Base-by-base conservation (phyloP, 2,329 filamentous ascomycete genomes). In the Ophiocordyceps camponoti-leonardi region DNA sequence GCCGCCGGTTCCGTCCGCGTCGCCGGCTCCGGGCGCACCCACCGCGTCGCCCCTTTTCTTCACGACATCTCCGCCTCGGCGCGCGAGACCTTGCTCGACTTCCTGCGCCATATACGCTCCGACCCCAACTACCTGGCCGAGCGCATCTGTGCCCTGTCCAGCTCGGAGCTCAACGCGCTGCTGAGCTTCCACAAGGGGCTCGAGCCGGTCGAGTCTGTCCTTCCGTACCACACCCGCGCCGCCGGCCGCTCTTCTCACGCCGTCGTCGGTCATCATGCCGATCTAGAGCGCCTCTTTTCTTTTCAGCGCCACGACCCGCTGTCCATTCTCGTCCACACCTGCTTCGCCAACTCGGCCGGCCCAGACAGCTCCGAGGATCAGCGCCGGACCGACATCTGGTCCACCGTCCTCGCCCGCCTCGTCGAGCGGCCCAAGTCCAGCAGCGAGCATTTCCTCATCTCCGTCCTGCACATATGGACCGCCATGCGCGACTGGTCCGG, bases 251-350 rank as follows among this genome's bases (percentile, higher is more conserved):
- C 67, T 55, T 60, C 67, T 55, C 62, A 67, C 58, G 57, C 60
- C 57, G 60, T 66, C 58, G 35, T 16, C 54, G 61, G 50, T 66
- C 68, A 73, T 50, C 79, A 56, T 44, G 55, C 71, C 51, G 79
- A 85, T 49, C 81, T 94, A 55, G 86, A 94, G 61, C 80, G 85
- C 56, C 76, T 92, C 50, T 69, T 93, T 54, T 88, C 85, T 44
- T 93, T 95, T 59, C 86, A 94, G 63, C 75, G 88, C 55, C 84
- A 88, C 57, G 86, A 94, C 60, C 82, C 87, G 11, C 69, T 95
- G 44, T 87, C 86, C 49, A 81, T 83, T 47, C 73, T 95, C 51
- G 77, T 94, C 49, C 84, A 92, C 65, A 90, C 86, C 53, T 83
- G 86, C 59, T 94, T 93, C 70, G 85, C 86, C 62, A 86, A 87